These are phyloP conservation scores for Cordyceps javanica DNA, from an alignment of 2,329 filamentous ascomycete genomes.

Conservation along the genomic window DNA sequence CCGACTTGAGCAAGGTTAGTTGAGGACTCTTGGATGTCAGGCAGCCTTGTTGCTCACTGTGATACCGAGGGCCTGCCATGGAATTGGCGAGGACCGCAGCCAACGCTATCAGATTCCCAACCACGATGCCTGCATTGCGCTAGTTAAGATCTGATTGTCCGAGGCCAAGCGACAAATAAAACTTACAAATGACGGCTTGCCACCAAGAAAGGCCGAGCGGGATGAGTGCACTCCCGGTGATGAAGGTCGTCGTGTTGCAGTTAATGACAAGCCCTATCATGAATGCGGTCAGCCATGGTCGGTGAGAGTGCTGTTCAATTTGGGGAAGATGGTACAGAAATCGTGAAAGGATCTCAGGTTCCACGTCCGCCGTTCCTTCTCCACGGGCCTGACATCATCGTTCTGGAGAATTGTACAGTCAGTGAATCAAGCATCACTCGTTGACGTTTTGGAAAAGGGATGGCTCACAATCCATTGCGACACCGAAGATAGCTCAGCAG, in stretches of 20 bases:
- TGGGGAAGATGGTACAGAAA: slow-evolving; percentile 29
- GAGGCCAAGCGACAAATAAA: not conserved
- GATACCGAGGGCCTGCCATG: slow-evolving; percentile 35
- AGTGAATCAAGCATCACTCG: not conserved
- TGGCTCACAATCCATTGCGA: slow-evolving; percentile 28
- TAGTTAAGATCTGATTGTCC: not conserved
- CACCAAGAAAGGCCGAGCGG: slow-evolving; percentile 35
- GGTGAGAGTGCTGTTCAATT: not conserved
- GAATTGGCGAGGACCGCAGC: slow-evolving; percentile 36
- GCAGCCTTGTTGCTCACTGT: slow-evolving; percentile 23
- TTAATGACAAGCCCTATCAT: slow-evolving; percentile 39
- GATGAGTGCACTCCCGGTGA: slow-evolving; percentile 36
- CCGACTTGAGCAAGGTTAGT: slow-evolving; percentile 20
- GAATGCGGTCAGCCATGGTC: not conserved
- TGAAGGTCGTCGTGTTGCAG: slow-evolving; percentile 36
- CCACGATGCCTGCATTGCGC: slow-evolving; percentile 23
- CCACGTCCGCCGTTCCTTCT: slow-evolving; percentile 37
- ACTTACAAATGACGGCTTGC: slow-evolving; percentile 35
- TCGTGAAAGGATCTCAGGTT: slow-evolving; percentile 35
- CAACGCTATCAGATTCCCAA: slow-evolving; percentile 34
- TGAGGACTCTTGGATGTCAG: too few species aligned
- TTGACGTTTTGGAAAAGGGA: not conserved
- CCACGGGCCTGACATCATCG: slow-evolving; percentile 44
- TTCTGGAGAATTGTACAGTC: slow-evolving; percentile 26
- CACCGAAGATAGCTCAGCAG: slow-evolving; percentile 24